phyloP scores from a whole-genome alignment of 2,329 filamentous ascomycete genomes.

The Sporothrix mexicana region DNA sequence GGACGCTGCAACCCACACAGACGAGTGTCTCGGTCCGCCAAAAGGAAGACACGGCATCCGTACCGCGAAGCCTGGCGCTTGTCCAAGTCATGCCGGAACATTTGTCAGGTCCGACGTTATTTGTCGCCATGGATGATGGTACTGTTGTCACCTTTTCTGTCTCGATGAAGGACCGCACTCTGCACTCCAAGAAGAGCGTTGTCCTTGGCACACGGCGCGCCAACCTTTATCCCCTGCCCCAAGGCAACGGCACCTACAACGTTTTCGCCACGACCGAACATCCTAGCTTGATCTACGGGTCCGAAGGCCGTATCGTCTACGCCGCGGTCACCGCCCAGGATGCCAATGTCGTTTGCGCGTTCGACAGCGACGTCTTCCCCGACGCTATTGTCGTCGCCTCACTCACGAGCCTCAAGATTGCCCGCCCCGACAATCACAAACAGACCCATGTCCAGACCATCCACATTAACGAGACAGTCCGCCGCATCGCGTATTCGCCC shows the following conservation, averaged over 20 bases:
- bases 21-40: conserved; percentile 67
- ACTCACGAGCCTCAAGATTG: conserved; percentile 75
- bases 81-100: conserved; percentile 73
- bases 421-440: conserved; percentile 79
- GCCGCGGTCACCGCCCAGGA: conserved; percentile 92
- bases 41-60: conserved; percentile 71
- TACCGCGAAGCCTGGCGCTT: conserved; percentile 81
- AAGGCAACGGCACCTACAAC: conserved; percentile 70
- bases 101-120: conserved; percentile 70
- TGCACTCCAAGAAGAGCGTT: conserved; percentile 79
- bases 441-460: conserved; percentile 88
- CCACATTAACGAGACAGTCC: conserved; percentile 78
- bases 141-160: conserved; percentile 85
- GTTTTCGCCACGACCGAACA: conserved; percentile 95
- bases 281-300: conserved; percentile 89
- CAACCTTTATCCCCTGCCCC: conserved; percentile 77
- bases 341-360: conserved; percentile 79
- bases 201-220: conserved; percentile 86
- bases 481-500: conserved; percentile 84
- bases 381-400: conserved; percentile 82
- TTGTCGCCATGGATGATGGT: conserved; percentile 91
- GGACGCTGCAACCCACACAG: conserved; percentile 65
- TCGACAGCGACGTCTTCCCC: conserved; percentile 82
- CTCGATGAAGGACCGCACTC: conserved; percentile 61
- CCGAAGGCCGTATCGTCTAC: conserved; percentile 86